Base-by-base conservation (phyloP, 345 rosid species). In the Carallia pectinifolia region DNA sequence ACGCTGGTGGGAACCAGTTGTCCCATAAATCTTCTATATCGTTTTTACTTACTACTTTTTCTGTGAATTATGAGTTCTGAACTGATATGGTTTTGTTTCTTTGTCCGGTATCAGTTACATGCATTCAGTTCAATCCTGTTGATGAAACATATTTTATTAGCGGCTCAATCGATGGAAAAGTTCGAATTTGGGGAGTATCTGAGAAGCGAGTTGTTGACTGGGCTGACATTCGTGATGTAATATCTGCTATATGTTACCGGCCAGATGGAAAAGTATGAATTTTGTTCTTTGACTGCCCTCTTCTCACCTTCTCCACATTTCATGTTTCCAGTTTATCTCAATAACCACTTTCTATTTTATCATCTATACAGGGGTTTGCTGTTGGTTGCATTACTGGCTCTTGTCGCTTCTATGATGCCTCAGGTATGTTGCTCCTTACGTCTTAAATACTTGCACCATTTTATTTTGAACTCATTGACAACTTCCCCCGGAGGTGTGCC, bases 141-240 rank as follows among this genome's bases (percentile, higher is more conserved):
- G 76, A 90, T 63, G 84, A 91, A 60, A 85, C 85, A 71, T 70
- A 81, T 81, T 94, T 94, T 83, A 66, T 89, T 77, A 91, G 92
- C 53, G 97, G 99, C 67, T 94, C 92, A 2, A 86, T 91, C 17
- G 99, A 94, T 78, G 99, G 99, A 56, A 94, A 90, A 82, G 97
- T 86, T 66, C 86, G 99, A 70, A 82, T 94, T 36, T 94, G 99
- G 99, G 91, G 96, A 15, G 82, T 87, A 4, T 67, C 77, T 7
- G 86, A 88, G 79, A 69, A 79, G 64, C 82, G 87, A 80, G 97
- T 94, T 58, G 85, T 91, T 23, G 84, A 86, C 76, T 94, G 99
- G 99, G 83, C 80, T 1, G 90, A 91, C n/a, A 83, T 76, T 7
- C 81, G 77, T 58, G 89, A 94, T 72, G 84, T 80, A 38, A 84